Evolutionary conservation across 148 eudicot species (phyloP).

Genomic region (Chenopodium berlandieri): DNA sequence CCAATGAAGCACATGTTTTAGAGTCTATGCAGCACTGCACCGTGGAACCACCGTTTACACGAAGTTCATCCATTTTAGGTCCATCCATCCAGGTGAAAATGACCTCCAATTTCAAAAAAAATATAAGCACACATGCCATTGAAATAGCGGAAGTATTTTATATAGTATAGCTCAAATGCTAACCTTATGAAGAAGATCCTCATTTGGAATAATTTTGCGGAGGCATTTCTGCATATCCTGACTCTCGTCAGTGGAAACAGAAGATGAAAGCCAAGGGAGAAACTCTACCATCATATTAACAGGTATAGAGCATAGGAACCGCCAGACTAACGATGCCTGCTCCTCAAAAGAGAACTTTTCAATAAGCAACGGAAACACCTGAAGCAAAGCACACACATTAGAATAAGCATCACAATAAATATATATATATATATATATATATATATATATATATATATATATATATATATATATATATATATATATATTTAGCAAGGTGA

Average conservation of each 20-base stretch:
- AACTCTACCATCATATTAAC: constrained; percentile 98
- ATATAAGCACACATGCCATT: constrained; percentile 24
- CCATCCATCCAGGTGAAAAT: constrained; percentile 98
- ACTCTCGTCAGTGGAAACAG: constrained; percentile 71
- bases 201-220: constrained; percentile 76
- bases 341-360: constrained; percentile 95
- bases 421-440: not conserved
- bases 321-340: constrained; percentile 95
- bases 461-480: too few species aligned
- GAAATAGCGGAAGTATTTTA: not conserved
- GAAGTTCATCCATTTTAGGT: constrained; percentile 31
- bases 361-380: constrained; percentile 93
- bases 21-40: constrained; percentile 32
- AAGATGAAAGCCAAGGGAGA: constrained; percentile 96
- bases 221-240: constrained; percentile 92
- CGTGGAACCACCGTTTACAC: constrained; percentile 36
- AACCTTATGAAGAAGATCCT: constrained; percentile 94
- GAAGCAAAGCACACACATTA: constrained; percentile 23
- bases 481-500: too few species aligned
- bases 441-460: too few species aligned
- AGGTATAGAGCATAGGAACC: constrained; percentile 94
- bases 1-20: constrained; percentile 33
- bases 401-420: not conserved
- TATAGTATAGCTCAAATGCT: constrained; percentile 3
- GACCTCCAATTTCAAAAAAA: constrained; percentile 45